Evolutionary conservation across 257 asterid genomes (phyloP).

Genomic region (Cinchona pubescens): DNA sequence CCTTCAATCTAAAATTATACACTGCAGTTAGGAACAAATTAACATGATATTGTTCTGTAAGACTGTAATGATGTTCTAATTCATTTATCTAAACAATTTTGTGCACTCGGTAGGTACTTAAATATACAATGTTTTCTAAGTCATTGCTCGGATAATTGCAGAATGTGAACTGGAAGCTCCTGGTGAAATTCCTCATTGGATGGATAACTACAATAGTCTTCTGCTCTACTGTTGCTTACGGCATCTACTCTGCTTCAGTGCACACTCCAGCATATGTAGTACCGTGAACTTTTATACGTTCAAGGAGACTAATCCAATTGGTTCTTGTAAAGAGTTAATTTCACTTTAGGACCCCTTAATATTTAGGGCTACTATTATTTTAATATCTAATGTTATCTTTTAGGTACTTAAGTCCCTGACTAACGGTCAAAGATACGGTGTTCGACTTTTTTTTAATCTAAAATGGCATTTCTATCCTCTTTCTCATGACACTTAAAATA

Average conservation of each 20-base stretch:
- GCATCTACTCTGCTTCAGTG: conserved; percentile 12
- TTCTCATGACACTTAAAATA: no score
- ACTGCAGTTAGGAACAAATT: background rate
- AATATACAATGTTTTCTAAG: background rate
- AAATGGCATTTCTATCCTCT: no score
- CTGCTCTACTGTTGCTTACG: conserved; percentile 17
- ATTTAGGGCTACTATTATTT: no score
- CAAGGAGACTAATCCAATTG: background rate
- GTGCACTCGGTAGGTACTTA: no score
- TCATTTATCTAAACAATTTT: background rate
- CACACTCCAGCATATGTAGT: conserved; percentile 16
- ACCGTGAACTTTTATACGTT: background rate
- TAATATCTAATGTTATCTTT: no score
- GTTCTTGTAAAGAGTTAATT: no score
- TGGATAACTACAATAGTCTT: conserved; percentile 14
- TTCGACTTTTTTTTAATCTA: no score
- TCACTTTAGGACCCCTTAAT: no score
- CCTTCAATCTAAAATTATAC: background rate
- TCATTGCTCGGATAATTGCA: background rate
- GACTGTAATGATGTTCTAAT: background rate
- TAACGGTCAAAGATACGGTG: no score
- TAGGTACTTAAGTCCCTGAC: no score
- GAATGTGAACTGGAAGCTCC: conserved; percentile 19
- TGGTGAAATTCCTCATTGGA: conserved; percentile 13
- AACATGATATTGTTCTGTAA: no score